These are phyloP conservation scores for Ceratobasidium sp. DNA, from an alignment of 1,284 basidiomycete genomes.

Conservation along the genomic window DNA sequence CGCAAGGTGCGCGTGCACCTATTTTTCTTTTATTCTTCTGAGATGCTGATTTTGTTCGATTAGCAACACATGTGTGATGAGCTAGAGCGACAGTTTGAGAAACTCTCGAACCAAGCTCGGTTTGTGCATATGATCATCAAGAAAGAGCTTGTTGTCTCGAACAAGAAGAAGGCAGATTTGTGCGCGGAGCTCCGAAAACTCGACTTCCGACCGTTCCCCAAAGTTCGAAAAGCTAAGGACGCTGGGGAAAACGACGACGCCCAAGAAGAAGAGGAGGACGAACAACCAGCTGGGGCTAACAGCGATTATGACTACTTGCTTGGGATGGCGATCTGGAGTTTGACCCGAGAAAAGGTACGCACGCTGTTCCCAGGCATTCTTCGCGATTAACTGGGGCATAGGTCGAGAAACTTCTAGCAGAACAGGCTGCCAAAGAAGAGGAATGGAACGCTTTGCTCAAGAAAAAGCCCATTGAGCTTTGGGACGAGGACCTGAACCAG, in stretches of 20 bases:
- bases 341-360: slow-evolving; percentile 90
- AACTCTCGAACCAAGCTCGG: slow-evolving; percentile 91
- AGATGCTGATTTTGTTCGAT: not conserved
- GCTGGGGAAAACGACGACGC: slow-evolving; percentile 74
- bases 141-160: slow-evolving; percentile 87
- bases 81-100: slow-evolving; percentile 83
- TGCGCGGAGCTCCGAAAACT: slow-evolving; percentile 82
- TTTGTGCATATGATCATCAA: slow-evolving; percentile 97
- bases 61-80: slow-evolving; percentile 88
- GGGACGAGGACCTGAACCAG: slow-evolving; percentile 87
- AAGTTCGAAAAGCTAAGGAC: slow-evolving; percentile 71
- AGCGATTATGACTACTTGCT: slow-evolving; percentile 94
- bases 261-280: slow-evolving; percentile 65
- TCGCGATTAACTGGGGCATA: slow-evolving; percentile 51
- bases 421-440: slow-evolving; percentile 81
- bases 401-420: slow-evolving; percentile 85
- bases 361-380: not conserved
- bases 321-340: slow-evolving; percentile 92
- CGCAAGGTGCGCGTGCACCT: slow-evolving; percentile 73
- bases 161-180: slow-evolving; percentile 88
- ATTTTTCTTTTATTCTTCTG: not conserved
- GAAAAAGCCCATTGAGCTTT: slow-evolving; percentile 82
- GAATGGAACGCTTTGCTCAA: slow-evolving; percentile 84
- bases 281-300: slow-evolving; percentile 57
- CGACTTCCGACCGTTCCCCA: slow-evolving; percentile 90